phyloP scores from a whole-genome alignment of 108 stramenopile genomes.

The Stephanodiscus minutulus region DNA sequence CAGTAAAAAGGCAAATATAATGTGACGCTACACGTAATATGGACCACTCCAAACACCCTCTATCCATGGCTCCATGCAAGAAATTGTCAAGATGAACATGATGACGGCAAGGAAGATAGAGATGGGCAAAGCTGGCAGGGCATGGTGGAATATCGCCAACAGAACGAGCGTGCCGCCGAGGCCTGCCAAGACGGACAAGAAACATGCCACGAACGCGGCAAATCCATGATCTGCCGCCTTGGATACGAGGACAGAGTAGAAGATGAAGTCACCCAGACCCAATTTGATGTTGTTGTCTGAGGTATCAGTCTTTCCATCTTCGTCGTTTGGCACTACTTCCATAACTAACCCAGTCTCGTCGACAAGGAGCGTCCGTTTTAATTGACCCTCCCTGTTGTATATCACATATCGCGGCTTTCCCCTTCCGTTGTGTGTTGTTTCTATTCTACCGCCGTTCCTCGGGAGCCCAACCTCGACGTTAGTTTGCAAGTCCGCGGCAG shows the following conservation, averaged over 20 bases:
- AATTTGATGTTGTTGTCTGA: conserved; percentile 58
- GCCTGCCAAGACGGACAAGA: conserved; percentile 83
- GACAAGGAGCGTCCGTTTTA: conserved; percentile 64
- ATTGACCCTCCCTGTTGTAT: conserved; percentile 54
- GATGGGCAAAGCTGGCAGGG: conserved; percentile 93
- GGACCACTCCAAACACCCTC: conserved; percentile 44
- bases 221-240: conserved; percentile 92
- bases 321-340: conserved; percentile 23
- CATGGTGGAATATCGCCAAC: conserved; percentile 82
- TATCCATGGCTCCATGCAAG: conserved; percentile 76
- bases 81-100: conserved; percentile 69
- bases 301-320: conserved; percentile 34
- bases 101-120: conserved; percentile 87
- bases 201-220: conserved; percentile 87
- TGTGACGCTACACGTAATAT: conserved; percentile 57
- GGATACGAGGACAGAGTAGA: conserved; percentile 93
- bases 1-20: not conserved
- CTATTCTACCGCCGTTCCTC: conserved; percentile 66
- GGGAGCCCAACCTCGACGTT: conserved; percentile 66
- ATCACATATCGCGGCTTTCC: conserved; percentile 53
- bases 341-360: conserved; percentile 54
- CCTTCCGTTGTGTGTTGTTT: conserved; percentile 22
- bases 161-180: conserved; percentile 88
- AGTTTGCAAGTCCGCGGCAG: conserved; percentile 48
- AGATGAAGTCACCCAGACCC: conserved; percentile 93